Conservation (phyloP, 2,329 filamentous ascomycete species). For the Teratosphaeria viscida region DNA sequence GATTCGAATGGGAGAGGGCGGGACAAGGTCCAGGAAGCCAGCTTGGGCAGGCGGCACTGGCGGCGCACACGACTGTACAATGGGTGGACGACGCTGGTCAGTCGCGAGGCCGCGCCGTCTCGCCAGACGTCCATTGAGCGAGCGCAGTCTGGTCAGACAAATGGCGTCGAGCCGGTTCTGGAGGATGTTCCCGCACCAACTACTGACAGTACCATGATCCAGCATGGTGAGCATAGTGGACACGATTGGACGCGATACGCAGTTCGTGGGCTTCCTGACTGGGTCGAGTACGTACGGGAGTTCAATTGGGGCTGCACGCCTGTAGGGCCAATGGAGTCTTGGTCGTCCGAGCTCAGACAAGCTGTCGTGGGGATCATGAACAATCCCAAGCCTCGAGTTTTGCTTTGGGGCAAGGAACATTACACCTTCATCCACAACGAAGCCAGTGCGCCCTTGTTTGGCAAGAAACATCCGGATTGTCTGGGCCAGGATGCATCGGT, state of each 20-base stretch:
- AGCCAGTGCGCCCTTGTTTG: conserved; percentile 17
- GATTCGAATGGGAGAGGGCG: neutral
- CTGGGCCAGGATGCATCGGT: conserved; percentile 11
- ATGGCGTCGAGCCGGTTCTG: neutral
- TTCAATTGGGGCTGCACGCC: conserved; percentile 20
- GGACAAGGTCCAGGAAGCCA: neutral
- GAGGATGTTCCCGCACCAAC: neutral
- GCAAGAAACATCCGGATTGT: conserved; percentile 14
- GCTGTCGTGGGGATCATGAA: conserved; percentile 17
- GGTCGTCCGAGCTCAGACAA: conserved; percentile 16
- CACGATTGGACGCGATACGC: conserved; percentile 20
- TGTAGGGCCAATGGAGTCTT: conserved; percentile 19
- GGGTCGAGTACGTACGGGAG: conserved; percentile 15
- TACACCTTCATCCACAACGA: conserved; percentile 24
- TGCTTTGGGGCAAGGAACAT: conserved; percentile 24
- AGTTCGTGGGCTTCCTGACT: conserved; percentile 13
- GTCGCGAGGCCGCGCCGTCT: neutral
- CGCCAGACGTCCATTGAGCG: neutral
- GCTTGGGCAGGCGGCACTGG: neutral
- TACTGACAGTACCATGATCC: neutral
- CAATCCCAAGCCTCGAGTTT: conserved; percentile 21
- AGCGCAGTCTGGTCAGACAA: neutral
- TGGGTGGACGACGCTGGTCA: neutral
- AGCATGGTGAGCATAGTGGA: neutral
- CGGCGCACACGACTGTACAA: neutral